Conservation (phyloP, 257 asterid genomes). For the Solanum tarapatanum region DNA sequence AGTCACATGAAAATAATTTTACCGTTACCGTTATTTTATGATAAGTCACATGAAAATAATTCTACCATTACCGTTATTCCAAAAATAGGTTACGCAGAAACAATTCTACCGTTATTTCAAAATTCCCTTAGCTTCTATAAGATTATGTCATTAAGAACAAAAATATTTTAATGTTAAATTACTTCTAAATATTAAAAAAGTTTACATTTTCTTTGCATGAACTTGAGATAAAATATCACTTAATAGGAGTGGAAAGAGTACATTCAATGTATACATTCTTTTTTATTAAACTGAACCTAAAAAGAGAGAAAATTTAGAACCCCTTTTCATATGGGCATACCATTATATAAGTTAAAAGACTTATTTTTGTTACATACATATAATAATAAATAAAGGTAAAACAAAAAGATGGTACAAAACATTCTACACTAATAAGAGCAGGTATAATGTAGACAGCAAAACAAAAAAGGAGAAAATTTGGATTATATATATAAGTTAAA, state of each 20-base stretch:
- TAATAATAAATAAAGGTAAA: not conserved
- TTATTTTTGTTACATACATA: not conserved
- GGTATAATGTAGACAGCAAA: not conserved
- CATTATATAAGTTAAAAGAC: not conserved
- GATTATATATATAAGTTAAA: too few species aligned
- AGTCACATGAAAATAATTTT: too few species aligned
- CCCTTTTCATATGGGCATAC: not conserved
- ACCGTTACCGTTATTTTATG: too few species aligned
- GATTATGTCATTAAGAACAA: not conserved
- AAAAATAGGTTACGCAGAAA: not conserved
- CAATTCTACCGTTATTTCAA: not conserved
- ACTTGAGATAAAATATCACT: not conserved
- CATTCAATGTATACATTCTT: not conserved
- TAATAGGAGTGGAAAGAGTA: not conserved
- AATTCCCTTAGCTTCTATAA: not conserved
- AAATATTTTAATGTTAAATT: not conserved
- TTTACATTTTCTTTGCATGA: not conserved
- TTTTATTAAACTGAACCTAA: not conserved
- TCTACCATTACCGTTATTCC: not conserved
- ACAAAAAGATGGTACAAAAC: not conserved
- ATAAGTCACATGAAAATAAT: not conserved
- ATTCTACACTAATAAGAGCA: not conserved
- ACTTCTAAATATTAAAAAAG: not conserved
- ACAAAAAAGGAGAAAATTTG: not conserved
- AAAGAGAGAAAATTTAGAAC: not conserved